phyloP scores from a whole-genome alignment of 2,329 filamentous ascomycete species.

The Fusarium sp. region DNA sequence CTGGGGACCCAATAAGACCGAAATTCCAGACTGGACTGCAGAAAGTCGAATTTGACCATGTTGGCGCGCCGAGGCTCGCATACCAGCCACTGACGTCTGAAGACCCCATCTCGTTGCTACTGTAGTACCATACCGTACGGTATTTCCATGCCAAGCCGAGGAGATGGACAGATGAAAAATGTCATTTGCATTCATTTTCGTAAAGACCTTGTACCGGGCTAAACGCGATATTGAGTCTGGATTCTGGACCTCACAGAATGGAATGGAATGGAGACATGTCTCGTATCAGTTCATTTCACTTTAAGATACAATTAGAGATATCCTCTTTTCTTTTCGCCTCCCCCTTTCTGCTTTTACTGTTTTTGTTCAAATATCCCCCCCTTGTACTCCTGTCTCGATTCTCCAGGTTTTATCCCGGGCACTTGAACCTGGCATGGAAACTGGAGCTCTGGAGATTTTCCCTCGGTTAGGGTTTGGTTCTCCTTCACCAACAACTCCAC shows the following conservation, averaged over 20 bases:
- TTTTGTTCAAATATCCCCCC: background rate
- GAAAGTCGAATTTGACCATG: background rate
- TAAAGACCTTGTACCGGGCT: background rate
- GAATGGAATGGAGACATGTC: slow-evolving; percentile 24
- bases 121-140: background rate
- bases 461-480: slow-evolving; percentile 20
- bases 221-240: slow-evolving; percentile 2
- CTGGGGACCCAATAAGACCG: slow-evolving; percentile 18
- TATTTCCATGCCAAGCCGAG: slow-evolving; percentile 1
- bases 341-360: slow-evolving; percentile 9
- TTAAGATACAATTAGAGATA: background rate
- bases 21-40: slow-evolving; percentile 14
- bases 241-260: background rate
- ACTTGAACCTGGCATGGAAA: background rate
- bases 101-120: background rate
- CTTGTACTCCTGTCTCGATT: slow-evolving; percentile 3
- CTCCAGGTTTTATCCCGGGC: slow-evolving; percentile 24
- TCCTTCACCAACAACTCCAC: slow-evolving; percentile 23
- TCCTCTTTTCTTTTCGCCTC: slow-evolving; percentile 12
- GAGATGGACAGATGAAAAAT: slow-evolving; percentile 1
- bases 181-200: slow-evolving; percentile 8
- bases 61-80: slow-evolving; percentile 17
- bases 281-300: slow-evolving; percentile 13
- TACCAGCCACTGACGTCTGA: slow-evolving; percentile 37
- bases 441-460: slow-evolving; percentile 15